These are phyloP conservation scores for Exobasidium rhododendri DNA, from an alignment of 1,284 basidiomycete genomes.

Conservation along the genomic window DNA sequence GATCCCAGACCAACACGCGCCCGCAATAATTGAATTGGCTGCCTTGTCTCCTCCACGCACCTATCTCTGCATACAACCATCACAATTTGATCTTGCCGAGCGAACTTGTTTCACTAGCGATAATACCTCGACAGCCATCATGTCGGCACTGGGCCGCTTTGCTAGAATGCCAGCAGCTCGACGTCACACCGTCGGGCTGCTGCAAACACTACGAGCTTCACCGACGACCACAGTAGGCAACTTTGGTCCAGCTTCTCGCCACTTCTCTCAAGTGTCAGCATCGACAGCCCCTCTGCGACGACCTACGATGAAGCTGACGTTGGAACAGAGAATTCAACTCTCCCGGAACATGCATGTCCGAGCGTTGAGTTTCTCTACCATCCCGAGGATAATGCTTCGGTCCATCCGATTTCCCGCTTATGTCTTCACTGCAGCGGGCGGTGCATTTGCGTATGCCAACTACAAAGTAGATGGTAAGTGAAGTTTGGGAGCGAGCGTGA, in stretches of 20 bases:
- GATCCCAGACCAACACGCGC: too few species aligned
- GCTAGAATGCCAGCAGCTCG: neutral
- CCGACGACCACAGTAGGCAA: too few species aligned
- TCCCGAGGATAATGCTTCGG: constrained; percentile 44
- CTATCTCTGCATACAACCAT: too few species aligned
- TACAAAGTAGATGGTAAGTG: constrained; percentile 43
- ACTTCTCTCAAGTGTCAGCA: neutral
- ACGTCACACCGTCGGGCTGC: neutral
- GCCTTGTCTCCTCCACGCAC: too few species aligned
- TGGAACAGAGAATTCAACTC: neutral
- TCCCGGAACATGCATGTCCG: constrained; percentile 38
- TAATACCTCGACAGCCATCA: too few species aligned
- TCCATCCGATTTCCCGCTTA: constrained; percentile 43
- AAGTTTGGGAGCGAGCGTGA: too few species aligned
- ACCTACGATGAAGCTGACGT: neutral
- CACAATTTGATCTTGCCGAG: too few species aligned
- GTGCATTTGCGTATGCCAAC: constrained; percentile 48
- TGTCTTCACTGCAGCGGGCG: constrained; percentile 42
- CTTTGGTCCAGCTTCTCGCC: neutral
- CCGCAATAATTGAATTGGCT: too few species aligned
- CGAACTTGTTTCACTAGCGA: too few species aligned
- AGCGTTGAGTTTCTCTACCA: constrained; percentile 47
- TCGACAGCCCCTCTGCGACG: neutral
- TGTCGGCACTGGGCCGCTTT: neutral
- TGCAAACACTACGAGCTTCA: too few species aligned